Base-by-base conservation (phyloP, 257 asterid genomes). In the Gentiana straminea region DNA sequence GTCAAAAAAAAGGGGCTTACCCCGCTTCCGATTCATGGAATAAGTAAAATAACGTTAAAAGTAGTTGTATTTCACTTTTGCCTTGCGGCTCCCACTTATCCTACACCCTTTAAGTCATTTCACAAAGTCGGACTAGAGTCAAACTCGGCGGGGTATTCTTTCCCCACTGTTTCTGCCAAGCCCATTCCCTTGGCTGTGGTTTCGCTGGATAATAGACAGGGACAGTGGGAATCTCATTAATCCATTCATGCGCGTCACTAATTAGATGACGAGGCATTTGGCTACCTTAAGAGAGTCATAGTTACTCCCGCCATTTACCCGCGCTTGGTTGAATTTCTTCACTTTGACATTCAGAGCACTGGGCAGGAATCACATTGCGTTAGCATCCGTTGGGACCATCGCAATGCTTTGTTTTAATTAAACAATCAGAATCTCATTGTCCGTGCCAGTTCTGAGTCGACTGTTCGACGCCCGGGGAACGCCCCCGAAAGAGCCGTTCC, bases 51-150 rank as follows among this genome's bases (percentile, higher is more conserved):
- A 81, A 81, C 82, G 79, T 79, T 81, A 81, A 81, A 84, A 81
- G 86, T 80, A 82, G 86, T 82, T 82, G 89, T 80, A 82, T 82
- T 79, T 82, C 84, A 84, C 90, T 81, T 84, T 76, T 70, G 76
- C 76, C 90, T 41, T 41, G 5, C 46, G 46, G 53, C 53, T 55
- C 59, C 59, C 59, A 55, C 59, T 37, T 55, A 55, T 55, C 11
- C 49, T 55, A 55, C 59, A 55, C 59, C 59, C 38, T 35, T 55
- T 49, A 55, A 55, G 59, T 55, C 49, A 55, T 37, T 49, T 49
- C 53, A 76, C 65, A 76, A 72, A 67, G 79, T 69, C 62, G 61
- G 70, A 69, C 81, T 75, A 75, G 81, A 75, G 79, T 81, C 78
- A 73, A 78, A 74, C 83, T 75, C 77, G 75, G 78, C 72, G 75